Evolutionary conservation across 2,329 filamentous ascomycete genomes (phyloP).

Genomic region (Hymenoscyphus scutula): DNA sequence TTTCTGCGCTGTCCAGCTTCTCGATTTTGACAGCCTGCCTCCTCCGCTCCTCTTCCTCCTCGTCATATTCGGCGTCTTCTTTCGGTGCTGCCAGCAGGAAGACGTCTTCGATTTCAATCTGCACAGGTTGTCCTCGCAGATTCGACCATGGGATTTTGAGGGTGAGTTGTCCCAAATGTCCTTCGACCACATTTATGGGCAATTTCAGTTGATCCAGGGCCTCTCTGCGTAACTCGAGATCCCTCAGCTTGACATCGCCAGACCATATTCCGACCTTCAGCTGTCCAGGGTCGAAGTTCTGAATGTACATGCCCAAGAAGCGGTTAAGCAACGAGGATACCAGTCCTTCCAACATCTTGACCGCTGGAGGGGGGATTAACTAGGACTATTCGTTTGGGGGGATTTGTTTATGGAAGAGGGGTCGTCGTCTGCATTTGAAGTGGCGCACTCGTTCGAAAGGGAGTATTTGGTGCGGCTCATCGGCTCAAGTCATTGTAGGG

Average conservation of each 20-base stretch:
- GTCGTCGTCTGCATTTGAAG: slow-evolving; percentile 27
- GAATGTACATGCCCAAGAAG: slow-evolving; percentile 99
- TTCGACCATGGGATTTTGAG: slow-evolving; percentile 98
- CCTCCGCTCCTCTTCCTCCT: slow-evolving; percentile 85
- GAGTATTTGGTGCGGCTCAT: neutral
- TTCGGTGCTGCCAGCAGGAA: slow-evolving; percentile 93
- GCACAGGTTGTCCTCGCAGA: slow-evolving; percentile 87
- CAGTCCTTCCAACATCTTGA: slow-evolving; percentile 91
- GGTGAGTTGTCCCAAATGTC: slow-evolving; percentile 88
- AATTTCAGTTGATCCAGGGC: slow-evolving; percentile 96
- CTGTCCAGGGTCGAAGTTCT: slow-evolving; percentile 98
- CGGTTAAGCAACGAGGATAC: slow-evolving; percentile 97
- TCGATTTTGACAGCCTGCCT: slow-evolving; percentile 96
- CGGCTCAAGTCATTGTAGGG: neutral
- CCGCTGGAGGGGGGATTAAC: slow-evolving; percentile 66
- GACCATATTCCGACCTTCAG: slow-evolving; percentile 99
- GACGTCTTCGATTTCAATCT: slow-evolving; percentile 94
- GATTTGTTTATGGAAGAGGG: slow-evolving; percentile 12
- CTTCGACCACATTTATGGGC: slow-evolving; percentile 93
- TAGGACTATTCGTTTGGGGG: slow-evolving; percentile 42
- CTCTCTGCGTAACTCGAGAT: slow-evolving; percentile 90
- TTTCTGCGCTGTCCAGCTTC: slow-evolving; percentile 92
- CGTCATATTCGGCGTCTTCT: slow-evolving; percentile 89
- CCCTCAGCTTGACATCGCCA: slow-evolving; percentile 90
- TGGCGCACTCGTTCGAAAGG: slow-evolving; percentile 9